Evolutionary conservation across 2,329 filamentous ascomycete species (phyloP), one percentile per base, ranked within the genome.

Genomic region (Cladophialophora bantiana): DNA sequence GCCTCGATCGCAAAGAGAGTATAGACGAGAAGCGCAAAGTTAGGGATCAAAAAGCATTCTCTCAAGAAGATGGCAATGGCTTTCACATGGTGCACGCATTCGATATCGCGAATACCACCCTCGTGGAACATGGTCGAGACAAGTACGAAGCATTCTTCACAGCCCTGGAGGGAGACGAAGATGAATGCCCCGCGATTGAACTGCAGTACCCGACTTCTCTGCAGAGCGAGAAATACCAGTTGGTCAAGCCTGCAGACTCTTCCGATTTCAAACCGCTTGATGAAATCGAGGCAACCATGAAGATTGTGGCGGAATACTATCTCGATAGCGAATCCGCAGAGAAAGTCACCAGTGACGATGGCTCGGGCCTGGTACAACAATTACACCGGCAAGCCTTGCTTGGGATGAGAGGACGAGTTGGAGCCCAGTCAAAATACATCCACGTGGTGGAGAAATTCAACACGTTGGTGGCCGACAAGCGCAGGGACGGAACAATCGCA

Each of bases 181-280:
- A 77, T 77, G 76, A 77, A 12, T 78, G 80, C 56, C 77, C 82
- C 20, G 75, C 77, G 34, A 78, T 96, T 66, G 83, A 89, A 75
- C 81, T 98, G 72, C 91, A 95, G 77, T 98, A 98, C 78, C 94
- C 95, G 9, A 94, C 92, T 77, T 82, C 84, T 68, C 86, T 88
- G 64, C 85, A 86, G 61, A 32, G 62, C 31, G 92, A 95, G 79
- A 87, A 84, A 88, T 93, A 92, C 75, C 87, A 94, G 73, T 85
- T 95, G 9, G 89, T 94, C 34, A 88, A 87, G 75, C 91, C 91
- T 56, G 92, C 96, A 71, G 90, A 89, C 71, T 91, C 93, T 70
- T 68, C 69, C 7, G 89, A 94, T 73, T 90, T 90, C 48, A 85
- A 79, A 64, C 80, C 82, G 7, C 75, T 91, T 35, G 86, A 90